Base-by-base conservation (phyloP, 2,329 filamentous ascomycete species). In the Chalaropsis thielavioides region DNA sequence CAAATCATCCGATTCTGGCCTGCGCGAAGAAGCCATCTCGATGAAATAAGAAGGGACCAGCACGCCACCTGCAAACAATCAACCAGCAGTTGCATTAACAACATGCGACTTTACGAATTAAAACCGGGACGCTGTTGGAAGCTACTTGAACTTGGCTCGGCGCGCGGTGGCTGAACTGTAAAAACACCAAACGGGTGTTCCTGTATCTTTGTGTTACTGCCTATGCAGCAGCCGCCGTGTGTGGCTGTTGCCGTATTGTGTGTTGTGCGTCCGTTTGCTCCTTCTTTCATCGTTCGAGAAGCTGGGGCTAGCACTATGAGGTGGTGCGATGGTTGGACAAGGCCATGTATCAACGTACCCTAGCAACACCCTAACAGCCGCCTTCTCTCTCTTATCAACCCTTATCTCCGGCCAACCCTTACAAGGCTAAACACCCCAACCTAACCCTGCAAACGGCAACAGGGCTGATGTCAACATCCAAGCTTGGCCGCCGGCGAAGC, bases 71-170 rank as follows among this genome's bases (percentile, higher is more conserved):
- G 46, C 19, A 10, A 10, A 51, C 19, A 49, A 62, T 31, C 61
- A 44, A 27, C 22, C 10, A 31, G 31, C 43, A 31, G 43, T 38
- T 63, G 61, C 61, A 54, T 63, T 38, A 40, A 49, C 19, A 56
- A 63, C 61, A 63, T 49, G 62, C 49, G 58, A 58, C 22, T 15
- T 41, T 35, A 65, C 64, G 64, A 65, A 62, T 62, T 62, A 40
- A 56, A 62, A 62, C 60, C 64, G 59, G 64, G 59, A 62, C 46
- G 13, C n/a, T 24, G 24, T 15, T 24, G 19, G 46, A 51, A 51
- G 24, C 19, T 51, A 38, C 35, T 38, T 6, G 4, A 38, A 38
- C 35, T 38, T 6, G 4, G 10, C 8, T 38, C 4, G 35, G 35
- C 35, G 35, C 1, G 35, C 35, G 6, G 8, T 38, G 35, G 35